A percentile compares a stretch with the other conserved stretches of the same genome.
phyloP scores from a whole-genome alignment of 78 protist genomes.

The Blattamonas nauphoetae region DNA sequence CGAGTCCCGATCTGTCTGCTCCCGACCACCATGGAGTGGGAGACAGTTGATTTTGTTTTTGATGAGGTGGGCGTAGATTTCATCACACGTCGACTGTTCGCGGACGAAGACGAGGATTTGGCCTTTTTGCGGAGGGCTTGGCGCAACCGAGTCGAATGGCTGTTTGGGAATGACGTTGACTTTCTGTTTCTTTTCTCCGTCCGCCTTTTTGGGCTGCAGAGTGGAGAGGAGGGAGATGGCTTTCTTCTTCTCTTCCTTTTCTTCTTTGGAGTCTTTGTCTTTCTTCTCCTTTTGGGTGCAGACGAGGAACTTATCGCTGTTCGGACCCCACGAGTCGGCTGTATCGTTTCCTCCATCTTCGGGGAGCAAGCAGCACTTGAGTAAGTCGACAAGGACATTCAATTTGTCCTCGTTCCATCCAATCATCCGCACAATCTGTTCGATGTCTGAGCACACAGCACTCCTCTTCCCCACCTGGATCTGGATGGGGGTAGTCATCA shows the following conservation, averaged over 20 bases:
- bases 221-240: neutral
- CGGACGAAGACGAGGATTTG: constrained; percentile 76
- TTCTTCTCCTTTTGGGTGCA: too few relatives aligned
- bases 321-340: neutral
- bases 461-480: constrained; percentile 77
- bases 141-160: neutral
- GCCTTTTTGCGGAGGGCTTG: constrained; percentile 23
- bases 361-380: neutral
- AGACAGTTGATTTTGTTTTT: constrained; percentile 42
- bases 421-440: constrained; percentile 74
- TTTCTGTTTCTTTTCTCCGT: too few relatives aligned
- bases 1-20: constrained; percentile 82
- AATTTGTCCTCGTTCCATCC: neutral
- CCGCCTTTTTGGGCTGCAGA: neutral
- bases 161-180: too few relatives aligned
- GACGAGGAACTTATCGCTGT: too few relatives aligned
- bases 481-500: constrained; percentile 69
- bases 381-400: neutral
- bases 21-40: constrained; percentile 83
- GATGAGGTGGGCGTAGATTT: constrained; percentile 49
- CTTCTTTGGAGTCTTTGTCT: too few relatives aligned
- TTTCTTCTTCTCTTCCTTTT: neutral
- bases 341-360: neutral
- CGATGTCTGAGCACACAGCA: constrained; percentile 53
- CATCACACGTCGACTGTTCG: constrained; percentile 65